phyloP scores from a whole-genome alignment of 1,284 basidiomycete species.

The Thecaphora thlaspeos region DNA sequence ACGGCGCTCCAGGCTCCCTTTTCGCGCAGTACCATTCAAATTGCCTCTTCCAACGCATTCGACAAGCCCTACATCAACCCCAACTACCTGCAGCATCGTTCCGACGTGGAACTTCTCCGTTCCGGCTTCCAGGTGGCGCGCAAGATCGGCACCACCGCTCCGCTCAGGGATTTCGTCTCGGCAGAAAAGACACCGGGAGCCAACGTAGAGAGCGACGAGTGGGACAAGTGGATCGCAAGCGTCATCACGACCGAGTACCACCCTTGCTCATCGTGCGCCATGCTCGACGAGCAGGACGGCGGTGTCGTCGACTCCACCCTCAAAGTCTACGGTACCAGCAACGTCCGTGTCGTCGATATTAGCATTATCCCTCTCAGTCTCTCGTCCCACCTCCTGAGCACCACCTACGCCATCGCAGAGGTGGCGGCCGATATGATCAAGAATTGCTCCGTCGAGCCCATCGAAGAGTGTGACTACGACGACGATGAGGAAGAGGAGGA shows the following conservation, averaged over 20 bases:
- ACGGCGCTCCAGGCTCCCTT: conserved; percentile 49
- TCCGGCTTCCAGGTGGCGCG: conserved; percentile 42
- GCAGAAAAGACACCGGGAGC: conserved; percentile 26
- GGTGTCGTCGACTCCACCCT: conserved; percentile 69
- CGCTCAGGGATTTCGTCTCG: conserved; percentile 16
- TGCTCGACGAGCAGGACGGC: conserved; percentile 66
- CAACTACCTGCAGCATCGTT: conserved; percentile 36
- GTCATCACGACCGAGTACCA: conserved; percentile 42
- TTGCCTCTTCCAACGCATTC: conserved; percentile 35
- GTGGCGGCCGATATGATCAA: conserved; percentile 46
- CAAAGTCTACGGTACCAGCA: conserved; percentile 67
- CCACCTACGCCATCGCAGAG: conserved; percentile 59
- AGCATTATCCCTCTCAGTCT: conserved; percentile 51
- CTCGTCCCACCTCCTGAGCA: conserved; percentile 63
- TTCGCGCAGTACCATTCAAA: conserved; percentile 47
- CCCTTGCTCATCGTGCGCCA: conserved; percentile 66
- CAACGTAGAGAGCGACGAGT: conserved; percentile 24
- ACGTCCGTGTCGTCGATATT: conserved; percentile 63
- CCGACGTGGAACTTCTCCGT: conserved; percentile 41
- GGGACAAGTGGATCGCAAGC: conserved; percentile 36
- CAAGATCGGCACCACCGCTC: conserved; percentile 25
- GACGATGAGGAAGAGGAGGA: conserved; percentile 7
- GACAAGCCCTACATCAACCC: conserved; percentile 43
- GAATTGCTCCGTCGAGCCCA: conserved; percentile 10
- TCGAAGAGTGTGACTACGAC: conserved; percentile 31